These are phyloP conservation scores for Casuarina equisetifolia DNA, from an alignment of 306 rosid genomes.

Conservation along the genomic window DNA sequence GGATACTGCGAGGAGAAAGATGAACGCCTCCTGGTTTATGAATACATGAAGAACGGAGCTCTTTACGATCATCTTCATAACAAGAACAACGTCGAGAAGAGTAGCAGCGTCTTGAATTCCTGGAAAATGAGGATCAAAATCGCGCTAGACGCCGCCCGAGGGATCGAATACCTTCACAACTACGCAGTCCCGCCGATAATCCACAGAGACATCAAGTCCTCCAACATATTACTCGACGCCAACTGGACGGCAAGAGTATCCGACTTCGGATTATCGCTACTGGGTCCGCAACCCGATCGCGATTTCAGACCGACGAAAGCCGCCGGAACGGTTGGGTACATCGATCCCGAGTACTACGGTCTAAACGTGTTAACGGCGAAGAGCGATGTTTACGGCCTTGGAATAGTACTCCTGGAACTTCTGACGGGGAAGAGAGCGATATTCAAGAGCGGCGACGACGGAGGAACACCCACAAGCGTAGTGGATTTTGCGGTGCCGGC, in stretches of 20 bases:
- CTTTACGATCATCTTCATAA: constrained; percentile 70
- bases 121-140: constrained; percentile 91
- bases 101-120: constrained; percentile 53
- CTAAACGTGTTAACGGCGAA: constrained; percentile 78
- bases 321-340: constrained; percentile 88
- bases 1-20: constrained; percentile 86
- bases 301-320: constrained; percentile 60
- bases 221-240: constrained; percentile 73
- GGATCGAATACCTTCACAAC: constrained; percentile 87
- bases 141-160: constrained; percentile 84
- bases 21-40: constrained; percentile 83
- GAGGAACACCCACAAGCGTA: constrained; percentile 59
- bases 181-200: constrained; percentile 95
- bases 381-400: constrained; percentile 93
- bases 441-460: constrained; percentile 56
- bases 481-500: constrained; percentile 81
- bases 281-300: constrained; percentile 62
- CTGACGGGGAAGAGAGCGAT: constrained; percentile 92
- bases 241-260: constrained; percentile 84
- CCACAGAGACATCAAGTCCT: constrained; percentile 87
- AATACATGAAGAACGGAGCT: constrained; percentile 90
- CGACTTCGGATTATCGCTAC: constrained; percentile 80
- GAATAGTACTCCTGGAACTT: constrained; percentile 79
- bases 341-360: constrained; percentile 96
- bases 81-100: constrained; percentile 62